Conservation (phyloP, 305 asterid species). For the Fraxinus platypoda region DNA sequence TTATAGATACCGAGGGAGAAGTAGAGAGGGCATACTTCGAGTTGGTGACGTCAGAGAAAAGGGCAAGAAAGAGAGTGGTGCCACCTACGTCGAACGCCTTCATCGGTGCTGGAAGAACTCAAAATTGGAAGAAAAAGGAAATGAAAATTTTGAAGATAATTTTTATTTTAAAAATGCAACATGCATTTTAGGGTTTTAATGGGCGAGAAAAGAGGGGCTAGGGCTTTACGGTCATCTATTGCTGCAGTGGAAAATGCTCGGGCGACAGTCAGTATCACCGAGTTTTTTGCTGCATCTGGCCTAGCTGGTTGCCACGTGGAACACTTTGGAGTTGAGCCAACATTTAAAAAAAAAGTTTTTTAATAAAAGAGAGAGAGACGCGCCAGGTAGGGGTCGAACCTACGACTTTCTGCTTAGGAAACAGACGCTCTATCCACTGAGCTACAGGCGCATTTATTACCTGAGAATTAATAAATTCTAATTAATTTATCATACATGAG, state of each 20-base stretch:
- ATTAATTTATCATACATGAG: no score
- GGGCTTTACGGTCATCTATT: neutral
- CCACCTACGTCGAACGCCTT: slow-evolving; percentile 70
- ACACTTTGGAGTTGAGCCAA: neutral
- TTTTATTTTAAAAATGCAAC: neutral
- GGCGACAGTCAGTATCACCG: neutral
- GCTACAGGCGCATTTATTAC: slow-evolving; percentile 75
- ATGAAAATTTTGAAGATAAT: neutral
- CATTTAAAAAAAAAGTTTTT: neutral
- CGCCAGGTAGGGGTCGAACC: slow-evolving; percentile 82
- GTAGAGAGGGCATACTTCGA: slow-evolving; percentile 53
- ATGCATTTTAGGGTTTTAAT: neutral
- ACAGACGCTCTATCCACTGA: slow-evolving; percentile 77
- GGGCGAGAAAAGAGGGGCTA: neutral
- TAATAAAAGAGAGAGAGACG: neutral
- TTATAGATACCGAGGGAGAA: neutral
- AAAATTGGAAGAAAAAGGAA: neutral
- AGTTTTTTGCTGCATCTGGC: neutral
- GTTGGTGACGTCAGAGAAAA: slow-evolving; percentile 76
- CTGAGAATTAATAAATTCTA: no score
- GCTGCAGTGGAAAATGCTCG: neutral
- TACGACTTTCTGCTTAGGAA: slow-evolving; percentile 86
- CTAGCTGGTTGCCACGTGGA: neutral
- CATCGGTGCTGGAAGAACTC: slow-evolving; percentile 36
- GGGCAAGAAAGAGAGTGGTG: slow-evolving; percentile 58